Conservation (phyloP, 371 early-diverging fungal species). For the Blyttiomyces sp. region DNA sequence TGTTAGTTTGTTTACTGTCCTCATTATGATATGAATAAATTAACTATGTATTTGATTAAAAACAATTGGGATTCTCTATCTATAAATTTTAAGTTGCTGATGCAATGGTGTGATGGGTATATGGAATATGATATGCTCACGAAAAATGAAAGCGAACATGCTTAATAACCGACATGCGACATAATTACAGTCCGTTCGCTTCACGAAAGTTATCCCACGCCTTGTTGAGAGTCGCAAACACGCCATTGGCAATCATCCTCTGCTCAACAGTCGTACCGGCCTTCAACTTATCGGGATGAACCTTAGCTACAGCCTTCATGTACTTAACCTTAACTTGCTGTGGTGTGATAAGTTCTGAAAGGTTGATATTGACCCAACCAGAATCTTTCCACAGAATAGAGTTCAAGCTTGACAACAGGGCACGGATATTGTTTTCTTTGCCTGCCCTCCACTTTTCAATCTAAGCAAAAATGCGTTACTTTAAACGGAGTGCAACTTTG, state of each 20-base stretch:
- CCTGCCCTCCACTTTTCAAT: conserved; percentile 71
- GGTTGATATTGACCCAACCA: conserved; percentile 69
- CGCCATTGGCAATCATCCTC: conserved; percentile 79
- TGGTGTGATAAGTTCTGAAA: conserved; percentile 82
- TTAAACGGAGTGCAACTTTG: neutral
- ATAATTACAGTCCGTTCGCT: conserved; percentile 53
- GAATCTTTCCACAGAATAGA: conserved; percentile 73
- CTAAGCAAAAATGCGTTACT: conserved; percentile 11
- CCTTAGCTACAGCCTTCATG: conserved; percentile 86
- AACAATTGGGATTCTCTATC: too few relatives aligned
- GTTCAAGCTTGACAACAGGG: conserved; percentile 80
- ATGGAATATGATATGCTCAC: too few relatives aligned
- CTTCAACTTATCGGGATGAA: conserved; percentile 89
- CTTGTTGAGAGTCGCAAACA: conserved; percentile 84
- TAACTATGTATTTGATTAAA: too few relatives aligned
- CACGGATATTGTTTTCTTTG: conserved; percentile 87
- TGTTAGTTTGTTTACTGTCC: too few relatives aligned
- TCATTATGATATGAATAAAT: too few relatives aligned
- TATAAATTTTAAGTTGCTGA: too few relatives aligned
- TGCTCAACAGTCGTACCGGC: conserved; percentile 68
- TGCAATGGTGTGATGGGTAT: too few relatives aligned
- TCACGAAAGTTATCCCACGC: conserved; percentile 91
- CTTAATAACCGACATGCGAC: too few relatives aligned
- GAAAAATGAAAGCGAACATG: too few relatives aligned
- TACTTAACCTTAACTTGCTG: conserved; percentile 86